phyloP scores from a whole-genome alignment of 345 rosid genomes.

The Bruguiera parviflora region DNA sequence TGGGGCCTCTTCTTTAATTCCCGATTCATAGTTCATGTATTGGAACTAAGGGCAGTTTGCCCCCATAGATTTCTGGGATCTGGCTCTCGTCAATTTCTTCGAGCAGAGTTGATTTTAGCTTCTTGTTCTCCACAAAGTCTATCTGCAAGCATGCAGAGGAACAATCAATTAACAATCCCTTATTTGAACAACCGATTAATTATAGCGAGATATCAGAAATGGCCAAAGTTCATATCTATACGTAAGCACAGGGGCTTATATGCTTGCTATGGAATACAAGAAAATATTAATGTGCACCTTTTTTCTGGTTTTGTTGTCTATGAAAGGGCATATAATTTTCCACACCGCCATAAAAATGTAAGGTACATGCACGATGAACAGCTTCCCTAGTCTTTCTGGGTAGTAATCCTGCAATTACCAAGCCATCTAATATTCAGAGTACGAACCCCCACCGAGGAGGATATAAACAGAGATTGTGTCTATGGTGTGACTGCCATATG shows the following conservation, averaged over 20 bases:
- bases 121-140: constrained; percentile 41
- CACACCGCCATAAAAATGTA: constrained; percentile 39
- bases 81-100: constrained; percentile 53
- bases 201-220: background rate
- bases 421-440: too few relatives aligned
- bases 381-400: constrained; percentile 47
- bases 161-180: background rate
- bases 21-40: background rate
- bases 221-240: background rate
- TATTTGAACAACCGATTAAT: background rate
- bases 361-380: constrained; percentile 35
- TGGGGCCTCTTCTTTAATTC: background rate
- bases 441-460: too few relatives aligned
- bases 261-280: background rate
- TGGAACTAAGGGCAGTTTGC: constrained; percentile 26
- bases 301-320: constrained; percentile 36
- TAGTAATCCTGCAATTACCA: constrained; percentile 40
- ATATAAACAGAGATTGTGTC: too few relatives aligned
- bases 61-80: constrained; percentile 46
- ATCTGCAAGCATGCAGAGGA: constrained; percentile 29
- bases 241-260: background rate
- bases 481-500: too few relatives aligned
- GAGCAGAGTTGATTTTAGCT: constrained; percentile 37
- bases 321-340: constrained; percentile 40
- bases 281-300: constrained; percentile 24